These are phyloP conservation scores for Nannochloropsis gaditana DNA, from an alignment of 108 stramenopile genomes.

Conservation along the genomic window DNA sequence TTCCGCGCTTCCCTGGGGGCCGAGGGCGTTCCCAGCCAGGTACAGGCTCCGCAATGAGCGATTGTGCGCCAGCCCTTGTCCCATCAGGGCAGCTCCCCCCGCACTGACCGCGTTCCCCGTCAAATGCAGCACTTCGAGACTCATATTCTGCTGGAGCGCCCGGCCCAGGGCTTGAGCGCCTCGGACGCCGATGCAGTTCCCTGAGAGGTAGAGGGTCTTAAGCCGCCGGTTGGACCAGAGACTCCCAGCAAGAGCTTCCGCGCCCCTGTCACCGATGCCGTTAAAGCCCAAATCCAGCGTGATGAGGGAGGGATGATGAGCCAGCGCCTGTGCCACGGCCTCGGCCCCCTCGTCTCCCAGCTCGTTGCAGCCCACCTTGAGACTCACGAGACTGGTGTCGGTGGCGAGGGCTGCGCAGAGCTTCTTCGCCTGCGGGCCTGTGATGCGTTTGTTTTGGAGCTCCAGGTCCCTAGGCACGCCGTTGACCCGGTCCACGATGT, in stretches of 20 bases:
- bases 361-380: slow-evolving; percentile 23
- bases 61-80: not conserved
- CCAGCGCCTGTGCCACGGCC: not conserved
- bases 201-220: slow-evolving; percentile 22
- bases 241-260: not conserved
- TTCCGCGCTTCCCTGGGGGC: not conserved
- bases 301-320: not conserved
- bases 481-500: not conserved
- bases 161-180: not conserved
- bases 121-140: not conserved
- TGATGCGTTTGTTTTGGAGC: not conserved
- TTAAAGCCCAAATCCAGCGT: slow-evolving; percentile 27
- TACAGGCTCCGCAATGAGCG: not conserved
- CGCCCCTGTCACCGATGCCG: slow-evolving; percentile 21
- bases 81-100: slow-evolving; percentile 13
- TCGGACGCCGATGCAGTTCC: slow-evolving; percentile 18
- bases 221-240: not conserved
- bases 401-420: not conserved
- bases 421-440: slow-evolving; percentile 10
- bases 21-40: not conserved
- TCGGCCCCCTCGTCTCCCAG: slow-evolving; percentile 20
- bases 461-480: not conserved
- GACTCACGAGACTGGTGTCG: not conserved
- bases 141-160: not conserved
- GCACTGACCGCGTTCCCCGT: slow-evolving; percentile 9